Conservation (phyloP, 1,284 basidiomycete genomes). For the Trametes sp. region DNA sequence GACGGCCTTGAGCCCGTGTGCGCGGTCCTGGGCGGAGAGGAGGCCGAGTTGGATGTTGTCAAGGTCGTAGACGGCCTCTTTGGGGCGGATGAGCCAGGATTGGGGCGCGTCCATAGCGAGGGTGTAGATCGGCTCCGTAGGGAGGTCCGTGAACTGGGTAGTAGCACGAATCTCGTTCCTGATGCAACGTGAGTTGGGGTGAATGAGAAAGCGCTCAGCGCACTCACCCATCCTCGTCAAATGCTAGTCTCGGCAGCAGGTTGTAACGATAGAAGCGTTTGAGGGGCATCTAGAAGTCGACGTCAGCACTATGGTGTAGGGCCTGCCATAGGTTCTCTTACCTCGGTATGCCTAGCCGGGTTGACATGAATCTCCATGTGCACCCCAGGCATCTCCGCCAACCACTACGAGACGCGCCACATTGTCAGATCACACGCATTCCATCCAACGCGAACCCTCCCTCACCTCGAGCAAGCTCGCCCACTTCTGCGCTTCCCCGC, state of each 20-base stretch:
- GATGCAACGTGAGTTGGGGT: not conserved
- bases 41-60: slow-evolving; percentile 92
- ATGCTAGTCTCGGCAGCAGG: slow-evolving; percentile 64
- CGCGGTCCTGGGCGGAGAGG: slow-evolving; percentile 62
- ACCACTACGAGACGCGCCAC: slow-evolving; percentile 51
- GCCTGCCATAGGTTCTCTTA: slow-evolving; percentile 42
- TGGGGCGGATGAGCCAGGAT: slow-evolving; percentile 93
- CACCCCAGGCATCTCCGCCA: slow-evolving; percentile 65
- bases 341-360: slow-evolving; percentile 73
- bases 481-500: slow-evolving; percentile 87
- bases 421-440: not conserved
- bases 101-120: slow-evolving; percentile 89
- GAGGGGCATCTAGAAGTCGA: slow-evolving; percentile 74
- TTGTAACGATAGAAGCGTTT: slow-evolving; percentile 95
- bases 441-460: not conserved
- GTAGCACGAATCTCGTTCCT: slow-evolving; percentile 63
- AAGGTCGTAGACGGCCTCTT: slow-evolving; percentile 89
- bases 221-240: slow-evolving; percentile 77
- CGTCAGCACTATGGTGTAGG: not conserved
- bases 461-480: slow-evolving; percentile 77
- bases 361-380: slow-evolving; percentile 81
- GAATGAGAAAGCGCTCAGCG: not conserved
- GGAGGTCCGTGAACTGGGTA: slow-evolving; percentile 60
- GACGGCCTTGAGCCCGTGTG: slow-evolving; percentile 72
- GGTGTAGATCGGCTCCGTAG: slow-evolving; percentile 85